Conservation (phyloP, 2,329 filamentous ascomycete genomes). For the Monosporascus sp. region DNA sequence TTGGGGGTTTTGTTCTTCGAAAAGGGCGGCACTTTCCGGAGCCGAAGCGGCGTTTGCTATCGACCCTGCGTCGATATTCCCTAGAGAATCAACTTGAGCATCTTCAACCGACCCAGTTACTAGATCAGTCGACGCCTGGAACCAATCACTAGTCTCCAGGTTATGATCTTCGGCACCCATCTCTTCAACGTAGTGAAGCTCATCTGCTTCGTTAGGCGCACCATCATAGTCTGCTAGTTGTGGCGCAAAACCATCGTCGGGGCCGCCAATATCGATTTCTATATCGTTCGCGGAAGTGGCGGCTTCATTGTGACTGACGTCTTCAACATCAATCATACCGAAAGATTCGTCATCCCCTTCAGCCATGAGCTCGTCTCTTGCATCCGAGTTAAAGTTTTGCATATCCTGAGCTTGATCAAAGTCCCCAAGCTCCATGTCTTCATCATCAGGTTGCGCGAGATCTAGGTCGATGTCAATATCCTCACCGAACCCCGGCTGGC, state of each 20-base stretch:
- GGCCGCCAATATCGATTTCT: conserved; percentile 26
- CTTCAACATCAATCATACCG: conserved; percentile 28
- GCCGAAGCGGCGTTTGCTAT: conserved; percentile 1
- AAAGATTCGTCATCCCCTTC: conserved; percentile 28
- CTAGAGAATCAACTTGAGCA: conserved; percentile 5
- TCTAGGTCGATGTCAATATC: conserved; percentile 31
- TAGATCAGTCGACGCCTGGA: conserved; percentile 8
- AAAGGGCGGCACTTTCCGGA: not conserved
- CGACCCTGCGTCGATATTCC: conserved; percentile 1
- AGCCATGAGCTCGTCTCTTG: conserved; percentile 28
- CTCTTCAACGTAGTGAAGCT: conserved; percentile 19
- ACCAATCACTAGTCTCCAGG: conserved; percentile 9
- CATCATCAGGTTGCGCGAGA: conserved; percentile 27
- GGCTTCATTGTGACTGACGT: conserved; percentile 19
- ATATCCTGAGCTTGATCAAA: conserved; percentile 23
- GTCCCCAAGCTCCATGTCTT: conserved; percentile 28
- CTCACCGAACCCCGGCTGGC: conserved; percentile 21
- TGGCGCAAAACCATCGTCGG: conserved; percentile 22
- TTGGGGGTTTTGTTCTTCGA: not conserved
- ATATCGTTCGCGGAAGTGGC: conserved; percentile 21
- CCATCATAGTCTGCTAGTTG: conserved; percentile 8
- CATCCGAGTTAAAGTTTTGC: conserved; percentile 26
- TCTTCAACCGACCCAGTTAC: conserved; percentile 1
- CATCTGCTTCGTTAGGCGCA: conserved; percentile 12
- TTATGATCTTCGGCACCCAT: conserved; percentile 9